These are phyloP conservation scores for Penicillium herquei DNA, from an alignment of 495 filamentous ascomycete species.

Conservation along the genomic window DNA sequence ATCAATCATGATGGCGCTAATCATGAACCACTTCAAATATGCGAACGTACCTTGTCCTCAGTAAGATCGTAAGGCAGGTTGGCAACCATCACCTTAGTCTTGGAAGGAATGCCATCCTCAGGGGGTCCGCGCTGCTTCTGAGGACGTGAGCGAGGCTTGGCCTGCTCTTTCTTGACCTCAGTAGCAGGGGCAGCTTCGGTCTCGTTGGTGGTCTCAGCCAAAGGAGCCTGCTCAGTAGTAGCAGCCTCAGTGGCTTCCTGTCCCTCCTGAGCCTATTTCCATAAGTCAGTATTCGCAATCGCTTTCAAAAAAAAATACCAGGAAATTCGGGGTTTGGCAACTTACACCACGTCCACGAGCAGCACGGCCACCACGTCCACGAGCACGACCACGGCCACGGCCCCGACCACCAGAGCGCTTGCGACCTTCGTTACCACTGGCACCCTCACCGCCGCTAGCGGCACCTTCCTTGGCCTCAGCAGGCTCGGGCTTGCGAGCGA, in stretches of 20 bases:
- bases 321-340: slow-evolving; percentile 13
- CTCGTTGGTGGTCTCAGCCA: slow-evolving; percentile 62
- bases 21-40: not conserved
- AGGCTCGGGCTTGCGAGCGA: slow-evolving; percentile 94
- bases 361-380: slow-evolving; percentile 61
- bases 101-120: slow-evolving; percentile 95
- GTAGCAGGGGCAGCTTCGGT: slow-evolving; percentile 47
- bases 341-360: slow-evolving; percentile 71
- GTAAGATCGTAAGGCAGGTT: slow-evolving; percentile 97
- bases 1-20: not conserved
- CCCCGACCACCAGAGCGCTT: slow-evolving; percentile 75
- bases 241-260: slow-evolving; percentile 42
- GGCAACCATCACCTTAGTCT: slow-evolving; percentile 99
- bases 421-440: slow-evolving; percentile 69
- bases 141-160: slow-evolving; percentile 48
- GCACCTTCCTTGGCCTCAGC: slow-evolving; percentile 75
- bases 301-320: too few relatives aligned
- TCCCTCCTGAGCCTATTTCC: slow-evolving; percentile 26
- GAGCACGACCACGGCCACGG: slow-evolving; percentile 73
- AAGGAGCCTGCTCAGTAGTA: slow-evolving; percentile 51
- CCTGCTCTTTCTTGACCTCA: slow-evolving; percentile 37
- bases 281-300: slow-evolving; percentile 10
- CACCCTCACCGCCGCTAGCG: slow-evolving; percentile 63
- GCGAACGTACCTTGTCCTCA: slow-evolving; percentile 80
- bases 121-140: slow-evolving; percentile 85